These are phyloP conservation scores for Alopecurus myosuroides DNA, from an alignment of 176 grass and related monocot species.

Conservation along the genomic window DNA sequence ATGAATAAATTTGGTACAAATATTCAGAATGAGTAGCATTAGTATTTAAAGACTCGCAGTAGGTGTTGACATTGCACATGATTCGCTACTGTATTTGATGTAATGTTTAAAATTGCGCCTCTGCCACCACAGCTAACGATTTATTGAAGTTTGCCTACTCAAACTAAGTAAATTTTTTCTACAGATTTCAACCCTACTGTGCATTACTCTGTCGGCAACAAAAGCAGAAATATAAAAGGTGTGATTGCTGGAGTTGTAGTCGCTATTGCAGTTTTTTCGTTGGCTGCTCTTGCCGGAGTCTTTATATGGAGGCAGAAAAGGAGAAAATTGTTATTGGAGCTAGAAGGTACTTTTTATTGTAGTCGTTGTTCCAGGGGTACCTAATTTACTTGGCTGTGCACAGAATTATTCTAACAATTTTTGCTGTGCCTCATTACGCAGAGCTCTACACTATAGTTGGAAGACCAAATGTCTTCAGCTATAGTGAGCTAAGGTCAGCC, in stretches of 20 bases:
- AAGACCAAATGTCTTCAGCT: slow-evolving; percentile 18
- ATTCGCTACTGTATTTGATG: not conserved
- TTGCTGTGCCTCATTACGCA: not conserved
- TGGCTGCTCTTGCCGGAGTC: slow-evolving; percentile 28
- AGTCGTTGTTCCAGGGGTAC: not conserved
- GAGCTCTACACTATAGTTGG: slow-evolving; percentile 19
- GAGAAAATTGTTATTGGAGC: slow-evolving; percentile 16
- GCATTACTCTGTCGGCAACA: not conserved
- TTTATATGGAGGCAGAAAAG: slow-evolving; percentile 37
- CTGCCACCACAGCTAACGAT: not conserved
- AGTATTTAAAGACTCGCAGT: not conserved
- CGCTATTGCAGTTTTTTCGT: slow-evolving; percentile 8
- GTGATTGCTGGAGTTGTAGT: slow-evolving; percentile 46
- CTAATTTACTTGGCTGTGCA: not conserved
- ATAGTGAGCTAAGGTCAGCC: slow-evolving; percentile 15
- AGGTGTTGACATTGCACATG: not conserved
- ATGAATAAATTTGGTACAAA: not conserved
- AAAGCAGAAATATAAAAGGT: slow-evolving; percentile 27
- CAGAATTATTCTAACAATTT: not conserved
- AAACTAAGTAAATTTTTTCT: slow-evolving; percentile 13
- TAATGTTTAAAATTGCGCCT: not conserved
- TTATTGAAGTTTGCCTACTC: not conserved
- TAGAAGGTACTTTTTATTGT: slow-evolving; percentile 40
- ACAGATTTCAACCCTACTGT: slow-evolving; percentile 78
- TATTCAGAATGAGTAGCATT: not conserved